A percentile compares a stretch with the other conserved stretches of the same genome.
These are phyloP conservation scores for Ophiostoma angusticollis DNA, from an alignment of 2,329 filamentous ascomycete genomes.

Conservation along the genomic window DNA sequence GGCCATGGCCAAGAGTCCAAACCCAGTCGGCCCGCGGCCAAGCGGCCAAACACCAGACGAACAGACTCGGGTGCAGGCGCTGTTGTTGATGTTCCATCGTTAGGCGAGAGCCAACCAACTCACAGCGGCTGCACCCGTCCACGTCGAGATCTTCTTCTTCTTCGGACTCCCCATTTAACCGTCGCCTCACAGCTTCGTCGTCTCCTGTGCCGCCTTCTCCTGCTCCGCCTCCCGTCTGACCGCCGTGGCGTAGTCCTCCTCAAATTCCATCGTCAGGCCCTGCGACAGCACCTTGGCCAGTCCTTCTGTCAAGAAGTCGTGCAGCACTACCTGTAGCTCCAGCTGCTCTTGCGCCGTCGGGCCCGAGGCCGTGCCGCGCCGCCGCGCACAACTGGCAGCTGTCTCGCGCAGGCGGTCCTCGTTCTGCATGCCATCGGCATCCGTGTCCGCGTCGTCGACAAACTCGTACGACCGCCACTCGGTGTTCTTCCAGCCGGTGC, in stretches of 20 bases:
- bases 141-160: too few species aligned
- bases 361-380: conserved; percentile 27
- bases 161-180: not conserved
- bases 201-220: not conserved
- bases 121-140: too few species aligned
- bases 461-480: conserved; percentile 60
- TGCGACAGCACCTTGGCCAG: conserved; percentile 9
- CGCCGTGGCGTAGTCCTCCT: conserved; percentile 8
- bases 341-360: conserved; percentile 34
- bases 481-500: conserved; percentile 63
- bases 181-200: too few species aligned
- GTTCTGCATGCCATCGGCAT: conserved; percentile 33
- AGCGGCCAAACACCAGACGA: too few species aligned
- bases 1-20: too few species aligned
- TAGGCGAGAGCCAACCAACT: too few species aligned
- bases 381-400: conserved; percentile 31
- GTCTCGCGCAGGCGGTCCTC: conserved; percentile 39
- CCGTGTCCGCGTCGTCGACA: conserved; percentile 34
- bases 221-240: not conserved
- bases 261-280: not conserved
- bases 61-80: too few species aligned
- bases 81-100: too few species aligned
- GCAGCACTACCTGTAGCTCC: conserved; percentile 28
- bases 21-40: too few species aligned
- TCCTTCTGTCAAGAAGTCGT: conserved; percentile 22